A percentile compares a stretch with the other conserved stretches of the same genome.
Evolutionary conservation across 2,329 filamentous ascomycete species (phyloP).

Genomic region (Acephala macrosclerotiorum): DNA sequence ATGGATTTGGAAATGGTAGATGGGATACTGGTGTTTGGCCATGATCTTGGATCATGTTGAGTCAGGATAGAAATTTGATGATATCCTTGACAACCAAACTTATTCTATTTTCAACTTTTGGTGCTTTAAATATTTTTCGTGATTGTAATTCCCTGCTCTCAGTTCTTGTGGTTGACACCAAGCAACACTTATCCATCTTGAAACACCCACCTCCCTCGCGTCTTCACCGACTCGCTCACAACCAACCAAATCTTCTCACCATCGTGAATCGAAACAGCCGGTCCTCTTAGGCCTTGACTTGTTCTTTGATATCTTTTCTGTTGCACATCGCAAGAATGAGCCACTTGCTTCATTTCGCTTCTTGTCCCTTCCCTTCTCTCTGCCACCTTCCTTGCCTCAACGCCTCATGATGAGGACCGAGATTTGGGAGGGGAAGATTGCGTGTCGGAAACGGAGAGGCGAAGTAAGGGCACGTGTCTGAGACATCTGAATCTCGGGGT

Average conservation of each 20-base stretch:
- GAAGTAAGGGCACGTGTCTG: neutral
- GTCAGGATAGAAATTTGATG: too few species aligned
- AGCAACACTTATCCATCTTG: neutral
- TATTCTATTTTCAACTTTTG: neutral
- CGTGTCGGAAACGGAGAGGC: slow-evolving; percentile 2
- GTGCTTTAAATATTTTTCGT: neutral
- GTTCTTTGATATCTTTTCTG: slow-evolving; percentile 6
- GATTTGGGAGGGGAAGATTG: neutral
- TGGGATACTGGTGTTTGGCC: neutral
- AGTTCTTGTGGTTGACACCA: too few species aligned
- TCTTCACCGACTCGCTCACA: neutral
- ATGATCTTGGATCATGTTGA: neutral
- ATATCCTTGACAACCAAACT: neutral
- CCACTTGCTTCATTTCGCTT: slow-evolving; percentile 7
- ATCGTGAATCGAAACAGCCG: neutral
- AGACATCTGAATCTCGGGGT: neutral
- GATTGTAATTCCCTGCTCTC: neutral
- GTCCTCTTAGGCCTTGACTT: neutral
- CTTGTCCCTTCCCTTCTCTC: too few species aligned
- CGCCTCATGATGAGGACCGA: too few species aligned
- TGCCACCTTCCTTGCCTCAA: too few species aligned
- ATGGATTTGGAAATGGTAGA: neutral
- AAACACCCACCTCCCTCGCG: neutral
- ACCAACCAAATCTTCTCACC: neutral
- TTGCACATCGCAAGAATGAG: slow-evolving; percentile 25